Base-by-base conservation (phyloP, 148 eudicot genomes). In the Nyssa sinensis region DNA sequence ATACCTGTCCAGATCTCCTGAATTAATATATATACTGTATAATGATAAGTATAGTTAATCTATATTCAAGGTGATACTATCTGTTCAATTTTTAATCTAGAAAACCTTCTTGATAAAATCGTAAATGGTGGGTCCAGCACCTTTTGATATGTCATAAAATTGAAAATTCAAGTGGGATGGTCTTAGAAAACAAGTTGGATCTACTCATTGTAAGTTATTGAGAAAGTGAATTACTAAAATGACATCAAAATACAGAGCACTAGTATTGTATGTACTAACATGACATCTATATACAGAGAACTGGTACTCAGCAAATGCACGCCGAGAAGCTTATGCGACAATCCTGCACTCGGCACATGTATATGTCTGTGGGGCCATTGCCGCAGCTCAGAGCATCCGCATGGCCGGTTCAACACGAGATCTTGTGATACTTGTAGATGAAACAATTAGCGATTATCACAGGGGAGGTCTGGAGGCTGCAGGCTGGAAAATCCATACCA, bases 341-440 rank as follows among this genome's bases (percentile, higher is more conserved):
- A 92, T 92, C 83, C 88, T 94, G 17, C 98, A 94, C 80, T 94
- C 98, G 0, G 93, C 97, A 9, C 90, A 94, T 33, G 82, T 90
- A 7, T 95, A 95, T 62, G 97, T 95, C 29, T 95, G 97, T 73
- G 98, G 98, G 34, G 98, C 98, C 37, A 95, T 95, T 25, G 89
- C 92, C 16, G 97, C 92, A 33, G 98, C 98, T 34, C 96, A 95
- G 77, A 92, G 98, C 51, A 92, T 95, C 57, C 91, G 98, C 67
- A 89, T 90, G 97, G 75, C 93, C 7, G 98, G 97, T 75, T 92
- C 97, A 34, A 88, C 88, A 2, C 85, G 97, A 24, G 98, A 95
- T 81, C 87, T 95, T 17, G 94, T 95, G 61, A 90, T 92, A 53
- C 97, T 95, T 49, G 97, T 92, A 8, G 98, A 95, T 75, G 89